A percentile compares a stretch with the other conserved stretches of the same genome.
Evolutionary conservation across 2,329 filamentous ascomycete species (phyloP).

Genomic region (Ascochyta rabiei): DNA sequence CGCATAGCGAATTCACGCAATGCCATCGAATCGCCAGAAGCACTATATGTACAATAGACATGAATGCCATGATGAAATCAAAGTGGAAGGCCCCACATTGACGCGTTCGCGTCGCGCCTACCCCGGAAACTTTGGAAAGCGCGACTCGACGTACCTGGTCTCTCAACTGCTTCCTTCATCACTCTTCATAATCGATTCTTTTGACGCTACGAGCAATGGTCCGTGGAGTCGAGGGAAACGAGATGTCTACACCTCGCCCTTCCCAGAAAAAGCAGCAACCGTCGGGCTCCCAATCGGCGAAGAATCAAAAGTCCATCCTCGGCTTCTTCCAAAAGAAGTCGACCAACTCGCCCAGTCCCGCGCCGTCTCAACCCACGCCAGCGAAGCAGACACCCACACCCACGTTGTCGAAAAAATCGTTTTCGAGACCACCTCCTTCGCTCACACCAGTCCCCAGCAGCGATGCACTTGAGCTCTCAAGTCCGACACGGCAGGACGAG

Average conservation of each 20-base stretch:
- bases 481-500: conserved; percentile 71
- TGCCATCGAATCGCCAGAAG: not conserved
- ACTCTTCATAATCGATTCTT: not conserved
- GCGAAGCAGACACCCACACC: conserved; percentile 35
- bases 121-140: conserved; percentile 5
- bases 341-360: conserved; percentile 54
- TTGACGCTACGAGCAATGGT: conserved; percentile 45
- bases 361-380: conserved; percentile 38
- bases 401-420: conserved; percentile 39
- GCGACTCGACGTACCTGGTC: conserved; percentile 1
- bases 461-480: conserved; percentile 70
- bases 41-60: not conserved
- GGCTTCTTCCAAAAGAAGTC: conserved; percentile 76
- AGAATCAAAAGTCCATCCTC: conserved; percentile 74
- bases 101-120: conserved; percentile 14
- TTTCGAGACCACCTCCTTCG: conserved; percentile 43
- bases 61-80: not conserved
- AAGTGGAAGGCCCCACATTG: conserved; percentile 6
- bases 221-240: conserved; percentile 55
- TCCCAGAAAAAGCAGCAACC: conserved; percentile 55
- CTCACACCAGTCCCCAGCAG: conserved; percentile 82
- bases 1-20: not conserved
- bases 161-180: not conserved
- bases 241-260: conserved; percentile 52
- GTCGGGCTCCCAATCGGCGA: conserved; percentile 55